Conservation (phyloP, 306 rosid genomes). For the Prunus fruticosa region DNA sequence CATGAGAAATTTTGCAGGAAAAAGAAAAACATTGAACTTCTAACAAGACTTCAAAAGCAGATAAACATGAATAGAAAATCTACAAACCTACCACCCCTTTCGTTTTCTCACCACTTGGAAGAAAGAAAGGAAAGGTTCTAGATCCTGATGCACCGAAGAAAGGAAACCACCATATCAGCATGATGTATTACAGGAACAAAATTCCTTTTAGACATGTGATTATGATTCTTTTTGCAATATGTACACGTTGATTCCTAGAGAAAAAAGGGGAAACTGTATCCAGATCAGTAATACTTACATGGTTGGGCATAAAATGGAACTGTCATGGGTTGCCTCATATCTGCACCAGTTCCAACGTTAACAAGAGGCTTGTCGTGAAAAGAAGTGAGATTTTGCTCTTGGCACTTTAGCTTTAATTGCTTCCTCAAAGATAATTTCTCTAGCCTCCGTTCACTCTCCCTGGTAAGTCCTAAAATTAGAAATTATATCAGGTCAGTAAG, state of each 20-base stretch:
- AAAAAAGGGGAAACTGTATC: background rate
- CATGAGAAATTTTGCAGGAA: background rate
- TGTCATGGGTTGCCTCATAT: constrained; percentile 36
- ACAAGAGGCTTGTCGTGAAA: constrained; percentile 46
- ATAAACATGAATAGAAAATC: background rate
- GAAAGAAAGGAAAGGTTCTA: background rate
- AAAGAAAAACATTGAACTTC: background rate
- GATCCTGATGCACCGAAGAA: background rate
- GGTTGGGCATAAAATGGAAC: constrained; percentile 49
- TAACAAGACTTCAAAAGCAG: no score
- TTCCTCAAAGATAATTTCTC: constrained; percentile 90
- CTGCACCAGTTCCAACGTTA: constrained; percentile 53
- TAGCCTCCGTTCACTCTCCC: constrained; percentile 70
- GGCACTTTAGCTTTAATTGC: constrained; percentile 92
- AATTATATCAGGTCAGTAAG: constrained; percentile 27
- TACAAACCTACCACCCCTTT: background rate
- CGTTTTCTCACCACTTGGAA: background rate
- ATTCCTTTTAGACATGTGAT: background rate
- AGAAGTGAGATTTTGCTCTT: constrained; percentile 67
- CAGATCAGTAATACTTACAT: constrained; percentile 40
- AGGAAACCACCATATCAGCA: background rate
- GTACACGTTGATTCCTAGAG: background rate
- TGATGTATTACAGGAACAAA: background rate
- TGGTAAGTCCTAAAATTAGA: constrained; percentile 58
- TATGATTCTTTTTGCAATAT: background rate